Evolutionary conservation across 2,329 filamentous ascomycete species (phyloP).

Genomic region (Parastagonospora nodorum): DNA sequence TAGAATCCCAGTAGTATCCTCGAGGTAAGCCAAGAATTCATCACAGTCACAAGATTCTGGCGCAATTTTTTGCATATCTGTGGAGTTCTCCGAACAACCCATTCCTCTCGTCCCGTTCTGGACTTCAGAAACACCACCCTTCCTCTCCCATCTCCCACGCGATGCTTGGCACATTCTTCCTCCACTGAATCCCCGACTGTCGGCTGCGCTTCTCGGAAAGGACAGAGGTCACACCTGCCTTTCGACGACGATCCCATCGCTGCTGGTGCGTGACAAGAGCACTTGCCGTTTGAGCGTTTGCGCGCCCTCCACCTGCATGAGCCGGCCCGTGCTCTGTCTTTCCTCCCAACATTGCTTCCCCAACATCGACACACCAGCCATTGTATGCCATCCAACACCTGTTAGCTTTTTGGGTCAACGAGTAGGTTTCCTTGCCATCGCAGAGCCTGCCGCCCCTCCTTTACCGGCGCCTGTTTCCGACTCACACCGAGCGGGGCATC

Average conservation of each 20-base stretch:
- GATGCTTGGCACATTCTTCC: conserved; percentile 16
- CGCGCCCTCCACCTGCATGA: conserved; percentile 13
- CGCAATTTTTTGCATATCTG: conserved; percentile 1
- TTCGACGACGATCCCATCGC: conserved; percentile 15
- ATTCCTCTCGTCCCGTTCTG: conserved; percentile 15
- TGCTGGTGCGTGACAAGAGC: conserved; percentile 17
- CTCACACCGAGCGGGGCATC: conserved; percentile 20
- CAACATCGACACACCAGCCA: conserved; percentile 18
- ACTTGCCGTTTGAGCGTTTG: conserved; percentile 29
- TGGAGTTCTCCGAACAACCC: conserved; percentile 8
- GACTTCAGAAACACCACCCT: conserved; percentile 7
- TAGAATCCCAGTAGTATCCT: conserved; percentile 3
- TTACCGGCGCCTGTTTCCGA: conserved; percentile 29
- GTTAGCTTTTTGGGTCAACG: conserved; percentile 40
- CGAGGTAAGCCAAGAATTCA: background rate
- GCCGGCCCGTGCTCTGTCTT: conserved; percentile 27
- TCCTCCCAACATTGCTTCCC: conserved; percentile 10
- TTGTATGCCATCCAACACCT: conserved; percentile 40
- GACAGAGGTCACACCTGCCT: conserved; percentile 12
- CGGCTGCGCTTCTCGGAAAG: background rate
- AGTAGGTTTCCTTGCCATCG: conserved; percentile 30
- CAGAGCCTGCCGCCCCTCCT: conserved; percentile 34
- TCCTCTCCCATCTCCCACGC: conserved; percentile 3
- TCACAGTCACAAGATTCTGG: background rate
- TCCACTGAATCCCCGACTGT: background rate